Percentiles rank a stretch among this genome's conserved stretches.
phyloP scores from a whole-genome alignment of 2,329 filamentous ascomycete genomes.

The Neofusicoccum umdonicola region DNA sequence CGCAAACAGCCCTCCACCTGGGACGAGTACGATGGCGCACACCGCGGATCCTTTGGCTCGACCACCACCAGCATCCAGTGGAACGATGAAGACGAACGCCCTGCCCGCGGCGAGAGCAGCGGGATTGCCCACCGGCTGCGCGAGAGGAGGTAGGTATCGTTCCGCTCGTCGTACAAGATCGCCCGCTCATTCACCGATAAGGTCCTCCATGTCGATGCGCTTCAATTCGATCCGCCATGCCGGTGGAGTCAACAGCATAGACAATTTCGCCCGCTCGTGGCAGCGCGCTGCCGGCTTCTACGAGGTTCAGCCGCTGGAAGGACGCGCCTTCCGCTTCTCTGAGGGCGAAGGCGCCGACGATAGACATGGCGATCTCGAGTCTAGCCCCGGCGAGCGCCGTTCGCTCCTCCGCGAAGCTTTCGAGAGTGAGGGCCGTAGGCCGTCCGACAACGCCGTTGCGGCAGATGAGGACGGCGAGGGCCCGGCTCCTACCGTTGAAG shows the following conservation, averaged over 20 bases:
- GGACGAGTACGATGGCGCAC: constrained; percentile 45
- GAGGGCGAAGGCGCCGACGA: constrained; percentile 49
- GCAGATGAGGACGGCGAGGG: constrained; percentile 22
- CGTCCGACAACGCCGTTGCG: constrained; percentile 39
- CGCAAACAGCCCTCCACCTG: constrained; percentile 45
- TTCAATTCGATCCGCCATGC: constrained; percentile 61
- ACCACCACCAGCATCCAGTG: constrained; percentile 36
- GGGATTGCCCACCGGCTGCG: constrained; percentile 30
- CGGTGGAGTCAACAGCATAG: constrained; percentile 89
- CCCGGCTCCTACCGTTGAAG: neutral
- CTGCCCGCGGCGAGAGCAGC: constrained; percentile 25
- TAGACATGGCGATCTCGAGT: constrained; percentile 40
- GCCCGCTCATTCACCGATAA: constrained; percentile 19
- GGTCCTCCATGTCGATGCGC: constrained; percentile 51
- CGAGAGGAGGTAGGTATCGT: constrained; percentile 30
- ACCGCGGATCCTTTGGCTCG: constrained; percentile 43
- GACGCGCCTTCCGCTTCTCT: constrained; percentile 63
- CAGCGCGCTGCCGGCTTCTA: constrained; percentile 84
- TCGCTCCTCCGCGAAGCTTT: constrained; percentile 44
- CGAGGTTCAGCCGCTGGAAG: constrained; percentile 76
- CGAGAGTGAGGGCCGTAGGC: constrained; percentile 33
- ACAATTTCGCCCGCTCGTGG: constrained; percentile 91
- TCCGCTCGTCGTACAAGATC: neutral
- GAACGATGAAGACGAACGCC: constrained; percentile 33
- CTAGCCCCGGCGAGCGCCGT: constrained; percentile 37